Percentiles rank a stretch among this genome's conserved stretches.
Evolutionary conservation across 306 rosid genomes (phyloP).

Genomic region (Pyrus communis): DNA sequence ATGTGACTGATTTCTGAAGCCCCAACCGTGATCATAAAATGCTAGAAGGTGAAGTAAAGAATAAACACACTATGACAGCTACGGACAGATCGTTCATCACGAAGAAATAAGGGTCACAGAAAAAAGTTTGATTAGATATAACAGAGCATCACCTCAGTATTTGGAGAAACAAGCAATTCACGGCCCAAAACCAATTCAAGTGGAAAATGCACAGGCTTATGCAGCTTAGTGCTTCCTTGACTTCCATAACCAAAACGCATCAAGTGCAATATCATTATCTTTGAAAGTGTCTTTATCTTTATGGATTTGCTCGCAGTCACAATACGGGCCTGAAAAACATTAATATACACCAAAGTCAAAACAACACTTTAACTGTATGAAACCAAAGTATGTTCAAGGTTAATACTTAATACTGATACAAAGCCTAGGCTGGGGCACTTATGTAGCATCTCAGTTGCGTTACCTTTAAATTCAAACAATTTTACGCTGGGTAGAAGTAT

Average conservation of each 20-base stretch:
- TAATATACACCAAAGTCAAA: not conserved
- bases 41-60: not conserved
- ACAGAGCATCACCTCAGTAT: slow-evolving; percentile 45
- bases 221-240: slow-evolving; percentile 97
- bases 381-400: not conserved
- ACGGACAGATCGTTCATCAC: not conserved
- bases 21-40: not conserved
- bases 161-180: slow-evolving; percentile 58
- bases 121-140: not conserved
- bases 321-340: slow-evolving; percentile 54
- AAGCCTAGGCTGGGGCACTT: not conserved
- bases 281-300: slow-evolving; percentile 64
- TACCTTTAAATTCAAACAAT: not conserved
- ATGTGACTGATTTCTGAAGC: not conserved
- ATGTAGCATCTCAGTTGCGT: not conserved
- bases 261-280: slow-evolving; percentile 86
- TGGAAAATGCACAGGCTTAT: slow-evolving; percentile 77
- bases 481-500: not conserved
- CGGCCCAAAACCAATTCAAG: slow-evolving; percentile 70
- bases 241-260: slow-evolving; percentile 91
- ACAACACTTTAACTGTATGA: not conserved
- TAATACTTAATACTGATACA: not conserved
- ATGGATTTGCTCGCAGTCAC: slow-evolving; percentile 78
- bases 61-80: too few species aligned
- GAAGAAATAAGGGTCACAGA: not conserved